Percentiles rank a stretch among this genome's conserved stretches.
Evolutionary conservation across 2,329 filamentous ascomycete genomes (phyloP).

Genomic region (Trichoderma simmonsii): DNA sequence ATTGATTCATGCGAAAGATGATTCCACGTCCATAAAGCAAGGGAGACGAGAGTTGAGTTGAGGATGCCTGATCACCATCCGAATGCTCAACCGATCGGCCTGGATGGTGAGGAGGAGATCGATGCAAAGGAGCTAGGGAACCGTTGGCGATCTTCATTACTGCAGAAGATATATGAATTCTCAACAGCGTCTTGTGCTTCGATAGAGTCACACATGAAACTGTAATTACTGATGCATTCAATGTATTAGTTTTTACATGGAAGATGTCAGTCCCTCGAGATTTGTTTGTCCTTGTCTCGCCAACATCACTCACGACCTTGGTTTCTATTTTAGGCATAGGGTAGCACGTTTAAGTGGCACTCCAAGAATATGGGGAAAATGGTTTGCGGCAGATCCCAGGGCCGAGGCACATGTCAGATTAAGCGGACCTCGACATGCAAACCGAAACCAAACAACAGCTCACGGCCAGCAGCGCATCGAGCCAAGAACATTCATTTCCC

Average conservation of each 20-base stretch:
- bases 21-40: neutral
- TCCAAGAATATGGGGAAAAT: neutral
- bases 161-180: too few relatives aligned
- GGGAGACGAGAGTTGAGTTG: neutral
- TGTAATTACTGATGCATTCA: neutral
- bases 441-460: neutral
- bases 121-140: neutral
- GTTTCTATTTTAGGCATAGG: neutral
- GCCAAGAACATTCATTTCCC: neutral
- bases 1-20: neutral
- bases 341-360: neutral
- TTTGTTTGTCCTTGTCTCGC: neutral
- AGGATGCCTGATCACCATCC: neutral
- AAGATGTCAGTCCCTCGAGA: neutral
- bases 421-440: neutral
- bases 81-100: neutral
- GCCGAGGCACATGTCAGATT: conserved; percentile 37
- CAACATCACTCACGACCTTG: neutral
- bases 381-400: conserved; percentile 2
- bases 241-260: neutral
- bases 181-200: neutral
- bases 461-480: neutral
- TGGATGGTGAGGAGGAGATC: neutral
- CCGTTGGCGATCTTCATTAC: neutral
- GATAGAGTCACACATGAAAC: neutral